Percentiles rank a stretch among this genome's conserved stretches.
Conservation (phyloP, 2,329 filamentous ascomycete species). For the Orbilia ellipsospora region DNA sequence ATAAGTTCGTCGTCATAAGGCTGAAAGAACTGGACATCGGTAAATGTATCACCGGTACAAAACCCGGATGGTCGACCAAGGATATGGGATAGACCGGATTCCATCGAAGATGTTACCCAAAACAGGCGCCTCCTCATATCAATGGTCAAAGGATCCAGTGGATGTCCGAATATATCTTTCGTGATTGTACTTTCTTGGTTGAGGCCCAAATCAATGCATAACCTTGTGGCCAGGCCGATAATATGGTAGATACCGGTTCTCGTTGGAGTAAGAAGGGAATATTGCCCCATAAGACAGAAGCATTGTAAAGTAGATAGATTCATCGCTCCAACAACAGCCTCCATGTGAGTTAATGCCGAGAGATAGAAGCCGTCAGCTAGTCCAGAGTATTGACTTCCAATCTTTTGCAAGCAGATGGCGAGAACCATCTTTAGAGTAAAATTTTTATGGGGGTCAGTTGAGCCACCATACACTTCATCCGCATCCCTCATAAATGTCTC, state of each 20-base stretch:
- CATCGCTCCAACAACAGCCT: constrained; percentile 85
- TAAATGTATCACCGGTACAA: constrained; percentile 80
- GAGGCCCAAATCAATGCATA: constrained; percentile 88
- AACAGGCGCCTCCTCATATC: constrained; percentile 90
- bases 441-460: constrained; percentile 81
- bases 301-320: constrained; percentile 91
- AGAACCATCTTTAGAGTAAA: constrained; percentile 92
- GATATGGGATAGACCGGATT: constrained; percentile 83
- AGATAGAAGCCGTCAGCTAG: constrained; percentile 95
- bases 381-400: constrained; percentile 83
- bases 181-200: constrained; percentile 89
- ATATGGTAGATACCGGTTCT: constrained; percentile 91
- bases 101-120: constrained; percentile 90
- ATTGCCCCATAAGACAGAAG: constrained; percentile 85
- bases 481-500: constrained; percentile 79
- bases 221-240: constrained; percentile 84
- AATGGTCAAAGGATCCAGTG: constrained; percentile 77
- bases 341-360: constrained; percentile 84
- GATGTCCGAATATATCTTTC: constrained; percentile 70
- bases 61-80: constrained; percentile 89
- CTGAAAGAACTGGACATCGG: constrained; percentile 87
- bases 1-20: constrained; percentile 85
- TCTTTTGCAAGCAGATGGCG: constrained; percentile 92
- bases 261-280: constrained; percentile 91
- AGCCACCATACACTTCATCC: constrained; percentile 81